A percentile compares a stretch with the other conserved stretches of the same genome.
Conservation (phyloP, 345 rosid genomes). For the Sonneratia caseolaris region DNA sequence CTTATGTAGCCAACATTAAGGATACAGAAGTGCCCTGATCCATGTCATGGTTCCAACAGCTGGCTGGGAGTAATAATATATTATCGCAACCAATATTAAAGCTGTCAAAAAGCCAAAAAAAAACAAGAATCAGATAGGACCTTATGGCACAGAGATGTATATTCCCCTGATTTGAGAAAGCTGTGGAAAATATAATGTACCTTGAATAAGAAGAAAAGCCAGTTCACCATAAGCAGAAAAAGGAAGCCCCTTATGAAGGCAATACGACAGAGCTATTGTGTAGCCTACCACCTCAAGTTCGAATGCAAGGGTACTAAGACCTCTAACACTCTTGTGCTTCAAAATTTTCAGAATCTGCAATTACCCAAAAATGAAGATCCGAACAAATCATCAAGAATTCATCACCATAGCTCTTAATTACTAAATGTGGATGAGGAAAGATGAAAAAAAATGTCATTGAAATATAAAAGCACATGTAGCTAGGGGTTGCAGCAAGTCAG, state of each 20-base stretch:
- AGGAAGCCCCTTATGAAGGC: slow-evolving; percentile 89
- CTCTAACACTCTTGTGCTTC: slow-evolving; percentile 71
- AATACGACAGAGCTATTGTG: slow-evolving; percentile 86
- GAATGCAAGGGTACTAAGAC: slow-evolving; percentile 67
- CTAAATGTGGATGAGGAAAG: not conserved
- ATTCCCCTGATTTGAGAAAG: not conserved
- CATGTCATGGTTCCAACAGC: slow-evolving; percentile 36
- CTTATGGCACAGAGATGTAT: not conserved
- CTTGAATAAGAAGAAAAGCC: slow-evolving; percentile 83
- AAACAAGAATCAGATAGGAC: not conserved
- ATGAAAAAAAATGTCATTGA: not conserved
- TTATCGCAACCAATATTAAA: slow-evolving; percentile 57
- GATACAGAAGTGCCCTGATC: slow-evolving; percentile 63
- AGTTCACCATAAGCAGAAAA: slow-evolving; percentile 92
- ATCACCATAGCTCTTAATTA: not conserved
- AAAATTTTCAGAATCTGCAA: slow-evolving; percentile 75
- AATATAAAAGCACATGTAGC: not conserved
- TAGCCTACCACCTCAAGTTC: slow-evolving; percentile 92
- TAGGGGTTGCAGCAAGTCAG: no score
- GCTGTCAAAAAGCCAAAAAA: slow-evolving; percentile 26
- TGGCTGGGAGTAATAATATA: slow-evolving; percentile 60
- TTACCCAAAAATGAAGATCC: not conserved
- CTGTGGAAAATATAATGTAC: slow-evolving; percentile 17
- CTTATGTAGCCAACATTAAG: slow-evolving; percentile 15
- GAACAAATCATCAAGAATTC: not conserved